Evolutionary conservation across 108 stramenopile species (phyloP).

Genomic region (Epithemia pelagica): DNA sequence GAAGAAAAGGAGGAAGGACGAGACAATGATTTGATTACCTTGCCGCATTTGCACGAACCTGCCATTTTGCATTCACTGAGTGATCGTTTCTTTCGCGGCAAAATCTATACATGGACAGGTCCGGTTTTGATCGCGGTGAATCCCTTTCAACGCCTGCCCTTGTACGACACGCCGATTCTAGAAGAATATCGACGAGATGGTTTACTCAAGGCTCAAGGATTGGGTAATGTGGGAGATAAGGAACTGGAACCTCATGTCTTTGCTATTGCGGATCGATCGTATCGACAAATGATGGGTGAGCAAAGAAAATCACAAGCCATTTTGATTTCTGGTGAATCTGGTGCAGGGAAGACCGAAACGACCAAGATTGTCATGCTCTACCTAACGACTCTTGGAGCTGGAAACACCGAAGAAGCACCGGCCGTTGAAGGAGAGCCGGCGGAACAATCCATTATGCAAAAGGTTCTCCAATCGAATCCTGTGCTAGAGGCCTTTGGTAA

Average conservation of each 20-base stretch:
- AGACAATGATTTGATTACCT: slow-evolving; percentile 89
- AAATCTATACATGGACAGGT: slow-evolving; percentile 99
- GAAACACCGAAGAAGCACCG: slow-evolving; percentile 21
- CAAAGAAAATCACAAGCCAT: slow-evolving; percentile 82
- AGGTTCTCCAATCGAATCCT: slow-evolving; percentile 95
- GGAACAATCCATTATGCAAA: slow-evolving; percentile 80
- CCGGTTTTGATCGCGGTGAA: slow-evolving; percentile 99
- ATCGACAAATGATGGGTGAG: slow-evolving; percentile 85
- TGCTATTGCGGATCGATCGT: slow-evolving; percentile 83
- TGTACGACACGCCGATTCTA: slow-evolving; percentile 85
- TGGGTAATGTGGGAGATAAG: slow-evolving; percentile 35
- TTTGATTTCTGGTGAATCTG: slow-evolving; percentile 90
- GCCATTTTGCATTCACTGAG: slow-evolving; percentile 91
- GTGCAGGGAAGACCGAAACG: slow-evolving; percentile 95
- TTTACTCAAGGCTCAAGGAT: slow-evolving; percentile 70
- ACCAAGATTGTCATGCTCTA: slow-evolving; percentile 95
- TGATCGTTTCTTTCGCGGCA: slow-evolving; percentile 79
- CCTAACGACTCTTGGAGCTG: slow-evolving; percentile 75
- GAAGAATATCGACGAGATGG: slow-evolving; percentile 80
- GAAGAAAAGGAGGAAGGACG: slow-evolving; percentile 67
- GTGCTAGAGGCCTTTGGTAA: slow-evolving; percentile 99
- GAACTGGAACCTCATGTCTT: slow-evolving; percentile 90
- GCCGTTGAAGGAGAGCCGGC: slow-evolving; percentile 6
- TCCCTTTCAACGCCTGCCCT: slow-evolving; percentile 89
- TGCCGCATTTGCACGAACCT: slow-evolving; percentile 98